Base-by-base conservation (phyloP, 495 filamentous ascomycete genomes). In the Trichoderma gamsii region DNA sequence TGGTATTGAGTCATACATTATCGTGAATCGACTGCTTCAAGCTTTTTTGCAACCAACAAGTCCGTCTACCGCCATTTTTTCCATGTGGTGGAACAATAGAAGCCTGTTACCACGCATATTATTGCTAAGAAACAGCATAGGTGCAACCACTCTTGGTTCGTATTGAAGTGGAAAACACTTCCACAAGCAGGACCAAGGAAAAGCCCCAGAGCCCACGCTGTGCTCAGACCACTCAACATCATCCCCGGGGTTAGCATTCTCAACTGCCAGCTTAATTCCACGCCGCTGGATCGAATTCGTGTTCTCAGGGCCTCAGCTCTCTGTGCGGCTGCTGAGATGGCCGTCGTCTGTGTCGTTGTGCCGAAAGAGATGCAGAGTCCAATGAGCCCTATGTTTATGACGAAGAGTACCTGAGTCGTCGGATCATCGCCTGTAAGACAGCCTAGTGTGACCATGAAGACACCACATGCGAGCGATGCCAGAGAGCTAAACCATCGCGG, bases 401-500 rank as follows among this genome's bases (percentile, higher is more conserved):
- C 56, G 13, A 61, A 61, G 25, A 61, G 56, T 2, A 32, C 11
- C 11, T 18, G 56, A 15, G 56, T 61, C 11, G 27, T 61, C 8
- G 56, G 23, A 61, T 61, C 56, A 18, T 61, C 56, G 0, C 56
- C 56, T 0, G 56, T 61, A 7, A 61, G 56, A 16, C 27, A 61
- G 11, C 56, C 56, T 11, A 61, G 27, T 29, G 27, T 61, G 25
- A 61, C 56, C 11, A 32, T 61, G 56, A 61, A 61, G 56, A 61
- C 13, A 16, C 56, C 27, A 25, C 56, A 61, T 32, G 56, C 56
- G 12, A 61, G 56, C 8, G 27, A 29, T 32, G 56, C 23, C 29
- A 61, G 23, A 11, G 56, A 29, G 56, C 56, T 61, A 18, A 61
- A 61, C 56, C 56, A 61, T 13, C 56, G 56, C 35, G 56, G 56